Evolutionary conservation across 148 eudicot genomes (phyloP), one percentile per base, ranked within the genome.

Genomic region (Rhododendron vialii): DNA sequence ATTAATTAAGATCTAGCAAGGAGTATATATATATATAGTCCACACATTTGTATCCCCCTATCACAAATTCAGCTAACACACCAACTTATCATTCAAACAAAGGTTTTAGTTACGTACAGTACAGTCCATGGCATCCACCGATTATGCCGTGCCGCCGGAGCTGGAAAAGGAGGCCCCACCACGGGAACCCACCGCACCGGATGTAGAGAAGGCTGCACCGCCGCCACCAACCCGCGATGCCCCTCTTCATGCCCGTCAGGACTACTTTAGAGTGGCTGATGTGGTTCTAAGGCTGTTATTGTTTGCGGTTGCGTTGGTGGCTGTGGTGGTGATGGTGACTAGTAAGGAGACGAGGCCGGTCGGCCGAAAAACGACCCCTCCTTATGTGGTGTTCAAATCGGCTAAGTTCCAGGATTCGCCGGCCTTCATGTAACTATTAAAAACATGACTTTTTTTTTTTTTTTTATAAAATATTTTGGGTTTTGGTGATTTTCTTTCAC

Each of bases 321-420:
- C 89, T 2, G 86, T 87, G 47, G 86, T 87, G 86, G 84, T 84
- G 35, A 80, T 84, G 86, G 86, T 80, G 36, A 80, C 84, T 24
- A 80, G 86, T 53, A 80, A 84, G 14, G 59, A 84, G 50, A 84
- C 81, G 6, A 17, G 71, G 80, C 1, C 11, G 1, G 33, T 80
- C 9, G 33, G 17, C 28, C 35, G 0, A 17, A 0, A 38, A 38
- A n/a, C 48, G 20, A 4, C 17, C 1, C 51, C 83, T 20, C 86
- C 80, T 30, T 51, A 7, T 26, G 59, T 11, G 57, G 38, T 45
- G 53, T 20, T 7, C 13, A 0, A 0, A 36, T 13, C 81, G 9
- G 82, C 86, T 35, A 84, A 80, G 67, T 87, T 87, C 80, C 33
- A 71, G 22, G 45, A 84, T 82, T 84, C 89, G 1, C 84, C 89